Evolutionary conservation across 441 rosid genomes (phyloP).

Genomic region (Brassica balearica): DNA sequence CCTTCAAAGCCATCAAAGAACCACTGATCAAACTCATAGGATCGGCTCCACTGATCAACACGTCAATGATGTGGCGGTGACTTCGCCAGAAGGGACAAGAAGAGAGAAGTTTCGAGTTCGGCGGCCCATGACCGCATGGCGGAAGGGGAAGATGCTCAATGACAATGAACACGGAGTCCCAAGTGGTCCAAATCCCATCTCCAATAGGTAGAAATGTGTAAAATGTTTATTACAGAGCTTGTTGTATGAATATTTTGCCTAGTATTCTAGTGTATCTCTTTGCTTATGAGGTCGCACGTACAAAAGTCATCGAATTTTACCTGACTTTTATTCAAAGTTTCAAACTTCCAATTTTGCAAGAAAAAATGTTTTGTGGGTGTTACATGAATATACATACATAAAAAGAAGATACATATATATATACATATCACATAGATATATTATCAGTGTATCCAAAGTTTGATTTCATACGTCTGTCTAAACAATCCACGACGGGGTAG

Average conservation of each 20-base stretch:
- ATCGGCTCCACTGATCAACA: constrained; percentile 23
- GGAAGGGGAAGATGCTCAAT: constrained; percentile 39
- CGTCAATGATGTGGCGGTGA: constrained; percentile 13
- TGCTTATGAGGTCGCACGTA: constrained; percentile 15
- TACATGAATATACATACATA: not conserved
- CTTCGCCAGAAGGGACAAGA: constrained; percentile 26
- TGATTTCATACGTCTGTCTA: not conserved
- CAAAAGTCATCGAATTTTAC: constrained; percentile 1
- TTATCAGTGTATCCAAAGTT: not conserved
- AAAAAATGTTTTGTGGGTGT: not conserved
- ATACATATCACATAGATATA: not conserved
- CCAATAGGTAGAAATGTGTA: constrained; percentile 43
- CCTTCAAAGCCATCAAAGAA: constrained; percentile 38
- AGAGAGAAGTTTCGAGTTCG: constrained; percentile 33
- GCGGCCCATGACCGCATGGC: constrained; percentile 37
- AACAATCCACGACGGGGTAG: not conserved
- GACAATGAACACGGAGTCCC: constrained; percentile 39
- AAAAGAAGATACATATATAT: not conserved
- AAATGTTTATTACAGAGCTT: constrained; percentile 15
- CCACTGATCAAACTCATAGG: constrained; percentile 28
- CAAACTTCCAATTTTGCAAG: constrained; percentile 16
- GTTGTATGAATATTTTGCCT: constrained; percentile 23
- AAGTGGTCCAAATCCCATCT: constrained; percentile 47
- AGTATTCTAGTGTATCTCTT: not conserved
- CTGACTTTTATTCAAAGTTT: constrained; percentile 19